Base-by-base conservation (phyloP, 306 rosid species). In the Vigna reflexopilosa region DNA sequence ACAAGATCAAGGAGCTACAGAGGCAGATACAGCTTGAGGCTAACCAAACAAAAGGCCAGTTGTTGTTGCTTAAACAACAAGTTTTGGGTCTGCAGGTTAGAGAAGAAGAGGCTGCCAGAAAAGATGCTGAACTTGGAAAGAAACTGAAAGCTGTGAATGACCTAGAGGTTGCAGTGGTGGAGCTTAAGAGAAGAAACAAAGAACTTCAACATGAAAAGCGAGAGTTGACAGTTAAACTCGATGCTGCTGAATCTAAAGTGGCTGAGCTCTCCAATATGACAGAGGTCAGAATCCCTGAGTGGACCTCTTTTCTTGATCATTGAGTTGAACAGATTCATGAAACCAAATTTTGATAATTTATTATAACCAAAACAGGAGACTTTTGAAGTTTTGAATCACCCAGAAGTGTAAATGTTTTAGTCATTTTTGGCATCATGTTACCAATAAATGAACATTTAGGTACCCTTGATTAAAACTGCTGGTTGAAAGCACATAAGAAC, bases 11-110 rank as follows among this genome's bases (percentile, higher is more conserved):
- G 85, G 99, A 93, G 77, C 83, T 95, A 79, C 99, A 91, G 34
- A 88, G 93, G 88, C 97, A 95, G 78, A 90, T 93, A 71, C 98
- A 95, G 84, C 93, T 91, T 15, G 96, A 91, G 57, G 93, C 96
- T 54, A 90, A 87, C 87, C 96, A 91, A 83, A 93, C 96, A 17
- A 95, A 95, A 83, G 93, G 92, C 76, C 98, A 90, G 78, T 78
- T 95, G 61, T 83, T 91, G 90, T 87, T 91, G 88, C 99, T 95
- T 83, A 95, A 95, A 84, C 94, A 91, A 58, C 96, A 90, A 87
- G 99, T 95, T 74, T 86, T 88, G 8, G 82, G 91, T 85, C 84
- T 95, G 30, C 99, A 82, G 88, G 85, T 77, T 28, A 93, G 88
- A 84, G 99, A 93, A 81, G 97, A 87, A 67, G 92, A 71, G 72